A percentile compares a stretch with the other conserved stretches of the same genome.
phyloP scores from a whole-genome alignment of 768 basidiomycete species.

The Boletus rubroflammeus region DNA sequence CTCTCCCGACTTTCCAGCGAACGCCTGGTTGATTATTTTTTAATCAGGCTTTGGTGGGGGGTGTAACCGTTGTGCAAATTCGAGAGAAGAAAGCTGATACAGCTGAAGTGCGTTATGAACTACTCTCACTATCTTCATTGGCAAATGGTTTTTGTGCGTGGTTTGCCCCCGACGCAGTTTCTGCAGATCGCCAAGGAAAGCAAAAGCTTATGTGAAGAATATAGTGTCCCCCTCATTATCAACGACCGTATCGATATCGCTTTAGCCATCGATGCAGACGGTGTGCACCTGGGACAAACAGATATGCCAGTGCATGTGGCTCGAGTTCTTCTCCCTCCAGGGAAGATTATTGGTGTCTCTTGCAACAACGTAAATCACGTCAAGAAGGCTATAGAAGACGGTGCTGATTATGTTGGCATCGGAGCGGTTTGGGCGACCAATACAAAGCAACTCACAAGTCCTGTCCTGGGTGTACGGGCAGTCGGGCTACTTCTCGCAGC shows the following conservation, averaged over 20 bases:
- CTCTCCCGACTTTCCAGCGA: not conserved
- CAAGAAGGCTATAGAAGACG: slow-evolving; percentile 52
- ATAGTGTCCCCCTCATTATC: slow-evolving; percentile 80
- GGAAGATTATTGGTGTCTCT: slow-evolving; percentile 76
- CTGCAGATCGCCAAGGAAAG: slow-evolving; percentile 66
- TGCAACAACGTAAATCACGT: slow-evolving; percentile 70
- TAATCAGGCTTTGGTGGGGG: slow-evolving; percentile 71
- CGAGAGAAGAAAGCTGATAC: slow-evolving; percentile 85
- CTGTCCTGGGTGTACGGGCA: slow-evolving; percentile 67
- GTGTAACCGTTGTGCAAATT: slow-evolving; percentile 87
- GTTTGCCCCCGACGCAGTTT: slow-evolving; percentile 47
- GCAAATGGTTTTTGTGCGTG: not conserved
- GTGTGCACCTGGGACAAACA: slow-evolving; percentile 87
- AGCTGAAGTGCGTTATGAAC: slow-evolving; percentile 53
- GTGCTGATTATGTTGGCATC: slow-evolving; percentile 84
- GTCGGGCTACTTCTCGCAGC: slow-evolving; percentile 63
- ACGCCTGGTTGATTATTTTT: not conserved
- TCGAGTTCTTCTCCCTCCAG: slow-evolving; percentile 61
- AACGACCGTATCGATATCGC: slow-evolving; percentile 89
- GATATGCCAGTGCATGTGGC: slow-evolving; percentile 75
- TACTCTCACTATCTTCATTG: not conserved
- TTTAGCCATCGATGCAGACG: slow-evolving; percentile 68
- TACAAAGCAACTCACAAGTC: slow-evolving; percentile 69
- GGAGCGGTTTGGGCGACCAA: slow-evolving; percentile 80
- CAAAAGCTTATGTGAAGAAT: slow-evolving; percentile 69